These are phyloP conservation scores for Phytophthora kernoviae DNA, from an alignment of 352 stramenopile genomes.

Conservation along the genomic window DNA sequence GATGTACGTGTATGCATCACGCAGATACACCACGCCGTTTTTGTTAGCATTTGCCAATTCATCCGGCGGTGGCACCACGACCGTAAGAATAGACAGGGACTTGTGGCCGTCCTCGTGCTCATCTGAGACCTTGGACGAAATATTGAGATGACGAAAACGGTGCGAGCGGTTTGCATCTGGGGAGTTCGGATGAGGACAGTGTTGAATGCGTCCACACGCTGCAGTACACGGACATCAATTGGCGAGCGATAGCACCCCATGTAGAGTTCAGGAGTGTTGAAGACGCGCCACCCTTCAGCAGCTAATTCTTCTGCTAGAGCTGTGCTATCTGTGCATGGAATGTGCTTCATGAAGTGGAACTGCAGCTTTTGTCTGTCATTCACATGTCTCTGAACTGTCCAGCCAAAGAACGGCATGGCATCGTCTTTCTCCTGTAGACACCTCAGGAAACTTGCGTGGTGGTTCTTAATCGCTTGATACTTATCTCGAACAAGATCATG, in stretches of 20 bases:
- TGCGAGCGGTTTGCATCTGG: slow-evolving; percentile 38
- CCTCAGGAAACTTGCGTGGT: slow-evolving; percentile 30
- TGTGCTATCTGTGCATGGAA: slow-evolving; percentile 27
- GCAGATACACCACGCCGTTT: slow-evolving; percentile 45
- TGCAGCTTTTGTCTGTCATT: slow-evolving; percentile 33
- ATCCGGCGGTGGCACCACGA: slow-evolving; percentile 37
- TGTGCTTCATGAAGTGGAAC: slow-evolving; percentile 48
- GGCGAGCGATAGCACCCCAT: slow-evolving; percentile 40
- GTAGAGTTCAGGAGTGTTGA: slow-evolving; percentile 44
- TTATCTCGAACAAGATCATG: slow-evolving; percentile 32
- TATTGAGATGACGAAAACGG: slow-evolving; percentile 39
- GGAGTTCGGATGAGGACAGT: slow-evolving; percentile 46
- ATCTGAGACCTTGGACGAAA: slow-evolving; percentile 44
- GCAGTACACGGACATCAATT: slow-evolving; percentile 42
- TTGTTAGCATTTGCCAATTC: slow-evolving; percentile 26
- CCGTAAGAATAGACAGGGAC: slow-evolving; percentile 32
- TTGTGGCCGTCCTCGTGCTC: slow-evolving; percentile 32
- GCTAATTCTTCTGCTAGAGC: slow-evolving; percentile 25
- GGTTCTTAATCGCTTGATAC: slow-evolving; percentile 28
- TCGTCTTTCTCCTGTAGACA: slow-evolving; percentile 14
- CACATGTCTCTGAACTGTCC: slow-evolving; percentile 43
- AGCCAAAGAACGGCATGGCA: slow-evolving; percentile 41
- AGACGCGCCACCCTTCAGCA: slow-evolving; percentile 35
- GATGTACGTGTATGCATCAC: slow-evolving; percentile 50
- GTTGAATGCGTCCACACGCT: slow-evolving; percentile 42